A percentile compares a stretch with the other conserved stretches of the same genome.
These are phyloP conservation scores for Aspergillus ibericus DNA, from an alignment of 2,329 filamentous ascomycete genomes.

Conservation along the genomic window DNA sequence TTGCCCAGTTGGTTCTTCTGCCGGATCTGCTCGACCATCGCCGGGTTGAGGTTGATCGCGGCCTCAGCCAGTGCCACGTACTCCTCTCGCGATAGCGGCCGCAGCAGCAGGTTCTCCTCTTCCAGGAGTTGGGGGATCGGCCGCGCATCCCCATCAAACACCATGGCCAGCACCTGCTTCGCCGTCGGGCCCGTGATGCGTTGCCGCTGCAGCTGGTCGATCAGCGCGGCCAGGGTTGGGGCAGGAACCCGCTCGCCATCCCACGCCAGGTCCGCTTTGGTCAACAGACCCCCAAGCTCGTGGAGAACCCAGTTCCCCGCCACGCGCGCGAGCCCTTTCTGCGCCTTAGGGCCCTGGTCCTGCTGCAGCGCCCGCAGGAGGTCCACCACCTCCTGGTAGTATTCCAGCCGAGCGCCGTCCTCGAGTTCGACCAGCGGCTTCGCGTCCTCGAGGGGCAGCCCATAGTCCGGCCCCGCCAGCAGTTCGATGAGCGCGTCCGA, in stretches of 20 bases:
- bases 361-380: slow-evolving; percentile 31
- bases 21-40: slow-evolving; percentile 61
- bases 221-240: slow-evolving; percentile 46
- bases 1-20: slow-evolving; percentile 64
- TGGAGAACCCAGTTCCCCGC: slow-evolving; percentile 72
- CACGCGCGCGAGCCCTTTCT: slow-evolving; percentile 46
- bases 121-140: slow-evolving; percentile 56
- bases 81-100: slow-evolving; percentile 55
- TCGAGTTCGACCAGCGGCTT: slow-evolving; percentile 75
- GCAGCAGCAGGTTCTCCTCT: slow-evolving; percentile 56
- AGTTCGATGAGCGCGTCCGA: slow-evolving; percentile 70
- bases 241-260: slow-evolving; percentile 42
- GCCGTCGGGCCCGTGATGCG: slow-evolving; percentile 57
- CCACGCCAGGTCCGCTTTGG: slow-evolving; percentile 53
- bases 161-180: slow-evolving; percentile 58
- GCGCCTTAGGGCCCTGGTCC: slow-evolving; percentile 27
- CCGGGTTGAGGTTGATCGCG: slow-evolving; percentile 55
- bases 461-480: slow-evolving; percentile 61
- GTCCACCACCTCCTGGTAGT: slow-evolving; percentile 59
- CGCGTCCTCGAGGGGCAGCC: slow-evolving; percentile 77
- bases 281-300: slow-evolving; percentile 66
- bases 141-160: slow-evolving; percentile 55
- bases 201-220: slow-evolving; percentile 45
- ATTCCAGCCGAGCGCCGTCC: slow-evolving; percentile 75
- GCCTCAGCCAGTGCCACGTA: slow-evolving; percentile 56